These are phyloP conservation scores for Sonneratia caseolaris DNA, from an alignment of 345 rosid species.

Conservation along the genomic window DNA sequence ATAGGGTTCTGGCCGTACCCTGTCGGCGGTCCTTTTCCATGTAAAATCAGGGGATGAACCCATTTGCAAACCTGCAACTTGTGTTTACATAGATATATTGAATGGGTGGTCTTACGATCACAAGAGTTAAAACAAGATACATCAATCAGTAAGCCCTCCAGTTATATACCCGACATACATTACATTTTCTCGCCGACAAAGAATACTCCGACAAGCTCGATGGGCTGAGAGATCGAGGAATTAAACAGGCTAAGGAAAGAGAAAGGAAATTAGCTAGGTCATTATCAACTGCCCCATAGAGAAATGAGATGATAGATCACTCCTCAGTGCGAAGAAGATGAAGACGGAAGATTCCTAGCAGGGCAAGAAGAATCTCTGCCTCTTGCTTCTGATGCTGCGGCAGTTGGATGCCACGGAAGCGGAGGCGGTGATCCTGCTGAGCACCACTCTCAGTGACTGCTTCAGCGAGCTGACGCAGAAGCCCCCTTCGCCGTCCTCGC, in stretches of 20 bases:
- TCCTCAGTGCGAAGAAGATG: conserved; percentile 1
- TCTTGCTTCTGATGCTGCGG: conserved; percentile 69
- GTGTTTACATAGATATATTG: no score
- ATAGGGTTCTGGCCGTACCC: no score
- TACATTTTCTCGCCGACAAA: not conserved
- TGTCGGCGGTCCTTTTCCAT: no score
- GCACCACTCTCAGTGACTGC: conserved; percentile 38
- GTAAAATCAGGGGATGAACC: no score
- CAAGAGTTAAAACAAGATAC: no score
- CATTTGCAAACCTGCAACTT: no score
- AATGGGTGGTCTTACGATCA: no score
- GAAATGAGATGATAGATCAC: not conserved
- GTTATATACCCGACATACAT: not conserved
- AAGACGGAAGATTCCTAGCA: conserved; percentile 18
- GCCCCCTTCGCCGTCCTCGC: conserved; percentile 16
- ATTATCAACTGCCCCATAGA: not conserved
- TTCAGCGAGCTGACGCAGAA: conserved; percentile 27
- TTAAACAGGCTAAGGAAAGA: no score
- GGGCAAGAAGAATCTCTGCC: conserved; percentile 79
- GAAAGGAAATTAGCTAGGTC: not conserved
- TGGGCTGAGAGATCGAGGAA: not conserved
- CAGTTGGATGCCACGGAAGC: conserved; percentile 35
- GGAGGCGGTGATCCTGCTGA: conserved; percentile 11
- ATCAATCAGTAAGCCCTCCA: no score
- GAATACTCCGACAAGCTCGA: no score